Conservation (phyloP, 1,284 basidiomycete species). For the Cystobasidium slooffiae region DNA sequence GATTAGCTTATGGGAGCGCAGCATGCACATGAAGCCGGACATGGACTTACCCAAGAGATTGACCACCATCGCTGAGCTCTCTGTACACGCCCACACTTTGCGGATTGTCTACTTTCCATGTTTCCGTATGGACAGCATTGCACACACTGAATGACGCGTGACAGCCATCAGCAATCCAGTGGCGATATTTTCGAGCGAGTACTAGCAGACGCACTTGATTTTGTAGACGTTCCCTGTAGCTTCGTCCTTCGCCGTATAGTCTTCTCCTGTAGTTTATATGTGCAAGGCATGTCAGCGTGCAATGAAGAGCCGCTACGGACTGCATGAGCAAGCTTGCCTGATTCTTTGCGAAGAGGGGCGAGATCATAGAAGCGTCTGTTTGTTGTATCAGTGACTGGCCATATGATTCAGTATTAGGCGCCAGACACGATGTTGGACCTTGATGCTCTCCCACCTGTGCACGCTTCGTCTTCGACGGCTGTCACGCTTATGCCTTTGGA, state of each 20-base stretch:
- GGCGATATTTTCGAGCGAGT: neutral
- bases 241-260: constrained; percentile 42
- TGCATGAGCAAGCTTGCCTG: constrained; percentile 1
- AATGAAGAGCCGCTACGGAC: neutral
- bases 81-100: constrained; percentile 19
- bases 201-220: constrained; percentile 18
- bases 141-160: constrained; percentile 9
- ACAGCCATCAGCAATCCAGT: neutral
- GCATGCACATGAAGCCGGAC: too few species aligned
- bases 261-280: constrained; percentile 23
- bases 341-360: constrained; percentile 2
- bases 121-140: constrained; percentile 20
- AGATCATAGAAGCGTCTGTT: constrained; percentile 40
- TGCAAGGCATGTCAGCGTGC: neutral
- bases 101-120: constrained; percentile 29
- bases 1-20: too few species aligned
- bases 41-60: constrained; percentile 24
- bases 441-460: constrained; percentile 9
- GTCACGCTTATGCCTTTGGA: neutral
- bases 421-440: neutral
- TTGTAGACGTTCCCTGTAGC: constrained; percentile 37
- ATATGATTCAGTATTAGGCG: neutral
- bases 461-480: constrained; percentile 6
- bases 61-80: constrained; percentile 22
- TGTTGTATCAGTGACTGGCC: constrained; percentile 30